These are phyloP conservation scores for Tulasnella sp. DNA, from an alignment of 768 basidiomycete species.

Conservation along the genomic window DNA sequence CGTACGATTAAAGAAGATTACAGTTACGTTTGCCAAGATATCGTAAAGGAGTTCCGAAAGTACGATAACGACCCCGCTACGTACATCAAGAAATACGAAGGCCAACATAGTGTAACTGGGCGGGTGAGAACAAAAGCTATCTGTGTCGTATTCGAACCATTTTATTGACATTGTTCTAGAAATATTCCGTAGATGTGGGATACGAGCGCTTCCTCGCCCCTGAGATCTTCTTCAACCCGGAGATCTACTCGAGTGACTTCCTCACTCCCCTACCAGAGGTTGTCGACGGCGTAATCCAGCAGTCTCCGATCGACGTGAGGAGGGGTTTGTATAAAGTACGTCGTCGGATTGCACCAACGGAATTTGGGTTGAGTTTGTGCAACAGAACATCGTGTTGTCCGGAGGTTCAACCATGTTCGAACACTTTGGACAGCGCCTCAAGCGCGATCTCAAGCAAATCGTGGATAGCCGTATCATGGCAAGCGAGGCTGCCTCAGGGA, in stretches of 20 bases:
- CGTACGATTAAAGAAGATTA: conserved; percentile 95
- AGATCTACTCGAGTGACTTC: conserved; percentile 96
- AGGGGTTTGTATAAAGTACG: conserved; percentile 87
- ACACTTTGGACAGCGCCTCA: conserved; percentile 92
- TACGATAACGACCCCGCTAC: conserved; percentile 94
- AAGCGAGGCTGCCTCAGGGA: conserved; percentile 61
- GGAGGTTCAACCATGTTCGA: conserved; percentile 99
- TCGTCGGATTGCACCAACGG: not conserved
- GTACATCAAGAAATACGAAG: conserved; percentile 86
- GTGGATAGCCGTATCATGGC: conserved; percentile 83
- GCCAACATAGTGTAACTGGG: conserved; percentile 85
- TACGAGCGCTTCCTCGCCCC: conserved; percentile 99
- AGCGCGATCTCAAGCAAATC: conserved; percentile 87
- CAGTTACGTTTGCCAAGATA: conserved; percentile 97
- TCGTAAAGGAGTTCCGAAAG: conserved; percentile 97
- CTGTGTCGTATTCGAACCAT: not conserved
- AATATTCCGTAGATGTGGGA: conserved; percentile 89
- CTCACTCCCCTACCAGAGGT: conserved; percentile 91
- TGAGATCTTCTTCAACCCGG: conserved; percentile 99
- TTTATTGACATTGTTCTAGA: conserved; percentile 34
- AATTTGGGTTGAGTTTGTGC: not conserved
- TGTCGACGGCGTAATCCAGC: conserved; percentile 90
- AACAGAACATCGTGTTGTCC: conserved; percentile 87
- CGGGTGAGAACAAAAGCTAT: conserved; percentile 40
- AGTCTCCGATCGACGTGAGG: conserved; percentile 93